A percentile compares a stretch with the other conserved stretches of the same genome.
These are phyloP conservation scores for Fraxinus paxiana DNA, from an alignment of 305 asterid genomes.

Conservation along the genomic window DNA sequence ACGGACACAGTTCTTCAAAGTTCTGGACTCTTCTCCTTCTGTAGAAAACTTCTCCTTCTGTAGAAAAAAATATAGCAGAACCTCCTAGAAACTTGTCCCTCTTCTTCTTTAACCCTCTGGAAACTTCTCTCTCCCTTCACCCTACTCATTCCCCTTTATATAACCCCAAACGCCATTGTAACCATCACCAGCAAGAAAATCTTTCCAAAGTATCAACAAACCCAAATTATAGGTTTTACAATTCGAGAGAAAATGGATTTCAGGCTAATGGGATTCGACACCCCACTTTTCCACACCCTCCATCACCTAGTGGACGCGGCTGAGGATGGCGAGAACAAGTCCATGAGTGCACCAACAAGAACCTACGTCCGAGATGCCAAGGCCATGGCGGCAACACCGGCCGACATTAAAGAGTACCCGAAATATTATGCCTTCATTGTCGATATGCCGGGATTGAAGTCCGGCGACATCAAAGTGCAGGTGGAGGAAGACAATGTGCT, in stretches of 20 bases:
- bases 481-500: constrained; percentile 59
- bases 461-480: constrained; percentile 68
- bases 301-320: constrained; percentile 49
- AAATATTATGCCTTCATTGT: constrained; percentile 45
- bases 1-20: background rate
- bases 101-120: constrained; percentile 21
- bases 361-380: constrained; percentile 64
- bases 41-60: background rate
- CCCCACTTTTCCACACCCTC: constrained; percentile 52
- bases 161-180: background rate
- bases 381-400: constrained; percentile 76
- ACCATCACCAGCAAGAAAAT: background rate
- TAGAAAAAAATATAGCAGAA: background rate
- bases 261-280: constrained; percentile 48
- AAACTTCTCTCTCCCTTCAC: constrained; percentile 24
- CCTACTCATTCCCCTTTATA: background rate
- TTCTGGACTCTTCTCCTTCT: background rate
- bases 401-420: constrained; percentile 55
- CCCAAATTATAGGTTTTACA: no score
- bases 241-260: constrained; percentile 32
- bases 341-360: constrained; percentile 42
- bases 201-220: background rate
- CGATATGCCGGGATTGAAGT: constrained; percentile 73
- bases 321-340: constrained; percentile 32
- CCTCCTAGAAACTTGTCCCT: constrained; percentile 9